Conservation (phyloP, 23 red algal species). For the Chondrus crispus region DNA sequence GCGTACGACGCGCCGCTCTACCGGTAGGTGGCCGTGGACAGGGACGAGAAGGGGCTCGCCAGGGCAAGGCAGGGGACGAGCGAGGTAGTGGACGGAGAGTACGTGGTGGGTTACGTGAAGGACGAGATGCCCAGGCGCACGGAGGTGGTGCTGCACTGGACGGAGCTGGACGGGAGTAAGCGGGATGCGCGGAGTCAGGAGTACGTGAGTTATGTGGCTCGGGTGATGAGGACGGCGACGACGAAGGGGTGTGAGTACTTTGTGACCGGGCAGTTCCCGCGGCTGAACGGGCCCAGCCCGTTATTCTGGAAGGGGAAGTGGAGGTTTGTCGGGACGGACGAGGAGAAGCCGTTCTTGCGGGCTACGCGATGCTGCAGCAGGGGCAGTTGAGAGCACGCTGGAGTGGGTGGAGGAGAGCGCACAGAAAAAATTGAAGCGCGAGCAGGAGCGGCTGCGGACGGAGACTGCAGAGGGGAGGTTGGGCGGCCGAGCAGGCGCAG, state of each 20-base stretch:
- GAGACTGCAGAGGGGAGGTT: no score
- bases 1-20: slow-evolving; percentile 27
- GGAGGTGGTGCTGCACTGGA: slow-evolving; percentile 39
- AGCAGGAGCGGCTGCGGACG: no score
- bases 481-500: no score
- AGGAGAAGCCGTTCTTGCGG: slow-evolving; percentile 13
- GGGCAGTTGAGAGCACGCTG: no score
- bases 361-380: no score
- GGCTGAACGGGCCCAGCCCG: not conserved
- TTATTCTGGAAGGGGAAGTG: slow-evolving; percentile 18
- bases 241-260: not conserved
- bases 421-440: no score
- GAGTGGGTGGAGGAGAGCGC: no score
- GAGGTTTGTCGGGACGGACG: not conserved
- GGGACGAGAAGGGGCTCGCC: not conserved
- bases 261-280: not conserved
- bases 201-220: not conserved
- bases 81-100: slow-evolving; percentile 7
- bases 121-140: not conserved
- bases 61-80: not conserved
- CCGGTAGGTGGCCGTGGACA: slow-evolving; percentile 5
- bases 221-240: not conserved
- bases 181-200: not conserved
- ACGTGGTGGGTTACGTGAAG: not conserved
- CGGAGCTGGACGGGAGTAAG: not conserved